Evolutionary conservation across 495 filamentous ascomycete genomes (phyloP).

Genomic region (Aspergillus mulundensis): DNA sequence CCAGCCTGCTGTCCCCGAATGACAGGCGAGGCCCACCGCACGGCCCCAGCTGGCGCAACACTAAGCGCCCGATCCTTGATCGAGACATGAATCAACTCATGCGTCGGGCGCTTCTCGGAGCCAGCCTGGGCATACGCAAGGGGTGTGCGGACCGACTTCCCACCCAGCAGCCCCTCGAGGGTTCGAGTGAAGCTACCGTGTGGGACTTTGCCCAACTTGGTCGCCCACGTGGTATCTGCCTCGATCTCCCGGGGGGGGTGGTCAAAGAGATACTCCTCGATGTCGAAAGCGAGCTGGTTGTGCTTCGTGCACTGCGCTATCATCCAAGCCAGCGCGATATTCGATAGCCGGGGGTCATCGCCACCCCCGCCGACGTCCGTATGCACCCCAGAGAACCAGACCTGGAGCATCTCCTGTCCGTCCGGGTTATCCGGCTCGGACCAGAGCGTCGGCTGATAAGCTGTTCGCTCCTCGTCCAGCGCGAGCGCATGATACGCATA

Average conservation of each 20-base stretch:
- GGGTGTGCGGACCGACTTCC: slow-evolving; percentile 17
- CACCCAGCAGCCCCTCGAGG: slow-evolving; percentile 12
- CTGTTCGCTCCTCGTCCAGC: slow-evolving; percentile 50
- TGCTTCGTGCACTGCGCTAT: slow-evolving; percentile 30
- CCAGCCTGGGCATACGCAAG: slow-evolving; percentile 12
- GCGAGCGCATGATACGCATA: slow-evolving; percentile 60
- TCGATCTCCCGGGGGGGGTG: not conserved
- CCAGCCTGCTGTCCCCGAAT: not conserved
- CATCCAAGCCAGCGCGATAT: slow-evolving; percentile 49
- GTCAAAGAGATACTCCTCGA: slow-evolving; percentile 19
- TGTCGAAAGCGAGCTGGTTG: slow-evolving; percentile 20
- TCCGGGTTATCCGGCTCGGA: slow-evolving; percentile 27
- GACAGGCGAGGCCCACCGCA: slow-evolving; percentile 8
- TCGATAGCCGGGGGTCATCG: slow-evolving; percentile 30
- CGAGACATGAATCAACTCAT: slow-evolving; percentile 27
- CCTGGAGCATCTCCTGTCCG: slow-evolving; percentile 38
- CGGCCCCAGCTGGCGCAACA: not conserved
- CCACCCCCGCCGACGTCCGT: slow-evolving; percentile 49
- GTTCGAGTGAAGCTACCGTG: slow-evolving; percentile 2
- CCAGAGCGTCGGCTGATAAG: slow-evolving; percentile 55
- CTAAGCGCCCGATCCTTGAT: slow-evolving; percentile 20
- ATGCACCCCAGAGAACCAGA: slow-evolving; percentile 57
- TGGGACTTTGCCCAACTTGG: slow-evolving; percentile 7
- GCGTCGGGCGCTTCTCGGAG: slow-evolving; percentile 10
- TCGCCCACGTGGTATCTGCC: slow-evolving; percentile 19